phyloP scores from a whole-genome alignment of 2,329 filamentous ascomycete species.

The Cladobotryum mycophilum region DNA sequence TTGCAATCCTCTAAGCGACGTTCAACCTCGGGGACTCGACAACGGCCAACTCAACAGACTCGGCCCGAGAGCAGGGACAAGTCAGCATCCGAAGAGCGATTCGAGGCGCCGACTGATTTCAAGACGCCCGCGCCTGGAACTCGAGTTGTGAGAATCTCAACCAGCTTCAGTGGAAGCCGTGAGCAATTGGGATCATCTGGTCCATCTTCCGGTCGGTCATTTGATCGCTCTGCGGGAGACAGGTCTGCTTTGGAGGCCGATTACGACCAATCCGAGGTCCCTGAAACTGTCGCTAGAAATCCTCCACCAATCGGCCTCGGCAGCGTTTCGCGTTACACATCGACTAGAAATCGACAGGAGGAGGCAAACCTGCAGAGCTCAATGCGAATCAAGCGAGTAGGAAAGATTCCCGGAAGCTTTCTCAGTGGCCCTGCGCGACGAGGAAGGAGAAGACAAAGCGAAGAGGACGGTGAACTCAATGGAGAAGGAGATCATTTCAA shows the following conservation, averaged over 20 bases:
- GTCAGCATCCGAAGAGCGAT: slow-evolving; percentile 32
- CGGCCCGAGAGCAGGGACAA: slow-evolving; percentile 37
- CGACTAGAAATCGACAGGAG: slow-evolving; percentile 47
- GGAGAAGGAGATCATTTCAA: slow-evolving; percentile 35
- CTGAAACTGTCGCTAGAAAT: slow-evolving; percentile 44
- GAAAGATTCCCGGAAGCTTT: slow-evolving; percentile 69
- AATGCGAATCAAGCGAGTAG: slow-evolving; percentile 69
- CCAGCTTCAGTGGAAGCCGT: slow-evolving; percentile 44
- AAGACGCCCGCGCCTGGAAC: slow-evolving; percentile 49
- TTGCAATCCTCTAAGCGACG: slow-evolving; percentile 37
- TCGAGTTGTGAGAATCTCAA: slow-evolving; percentile 49
- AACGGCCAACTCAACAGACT: slow-evolving; percentile 27
- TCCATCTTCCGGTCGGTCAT: slow-evolving; percentile 30
- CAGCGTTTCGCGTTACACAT: slow-evolving; percentile 47
- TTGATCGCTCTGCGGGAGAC: slow-evolving; percentile 29
- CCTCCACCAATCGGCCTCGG: slow-evolving; percentile 38
- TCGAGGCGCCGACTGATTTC: slow-evolving; percentile 32
- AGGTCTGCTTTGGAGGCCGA: slow-evolving; percentile 32
- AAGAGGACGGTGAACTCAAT: slow-evolving; percentile 53
- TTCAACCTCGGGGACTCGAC: slow-evolving; percentile 38
- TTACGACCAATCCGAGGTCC: slow-evolving; percentile 41
- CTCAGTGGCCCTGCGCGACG: slow-evolving; percentile 73
- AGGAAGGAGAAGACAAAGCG: slow-evolving; percentile 61
- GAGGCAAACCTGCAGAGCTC: slow-evolving; percentile 64
- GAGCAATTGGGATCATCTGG: slow-evolving; percentile 31